phyloP scores from a whole-genome alignment of 2,329 filamentous ascomycete genomes.

The Hysterium pulicare region DNA sequence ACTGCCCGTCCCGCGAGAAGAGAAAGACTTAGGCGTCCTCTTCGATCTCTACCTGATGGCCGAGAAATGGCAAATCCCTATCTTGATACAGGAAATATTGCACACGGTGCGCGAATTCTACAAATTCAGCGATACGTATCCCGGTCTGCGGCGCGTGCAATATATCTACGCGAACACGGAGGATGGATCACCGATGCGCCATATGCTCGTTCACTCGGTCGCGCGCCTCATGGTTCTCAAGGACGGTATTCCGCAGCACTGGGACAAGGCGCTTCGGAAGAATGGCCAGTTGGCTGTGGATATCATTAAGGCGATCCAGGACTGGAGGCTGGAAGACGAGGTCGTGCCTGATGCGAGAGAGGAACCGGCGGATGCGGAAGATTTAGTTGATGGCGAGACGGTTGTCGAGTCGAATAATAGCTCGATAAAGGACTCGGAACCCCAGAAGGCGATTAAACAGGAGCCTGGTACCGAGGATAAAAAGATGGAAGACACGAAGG shows the following conservation, averaged over 20 bases:
- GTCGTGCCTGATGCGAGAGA: conserved; percentile 50
- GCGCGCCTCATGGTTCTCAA: conserved; percentile 50
- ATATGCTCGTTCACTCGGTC: conserved; percentile 48
- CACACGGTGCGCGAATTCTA: conserved; percentile 51
- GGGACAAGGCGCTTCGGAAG: conserved; percentile 53
- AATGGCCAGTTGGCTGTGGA: conserved; percentile 56
- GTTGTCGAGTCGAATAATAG: conserved; percentile 10
- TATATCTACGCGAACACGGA: conserved; percentile 51
- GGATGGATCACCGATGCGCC: conserved; percentile 46
- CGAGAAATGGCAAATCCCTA: conserved; percentile 51
- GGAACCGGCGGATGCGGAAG: conserved; percentile 39
- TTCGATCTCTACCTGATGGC: conserved; percentile 55
- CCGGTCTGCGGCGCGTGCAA: conserved; percentile 52
- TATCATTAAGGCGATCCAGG: conserved; percentile 52
- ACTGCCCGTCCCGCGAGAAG: conserved; percentile 47
- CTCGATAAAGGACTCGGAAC: conserved; percentile 28
- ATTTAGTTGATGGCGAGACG: conserved; percentile 32
- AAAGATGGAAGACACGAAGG: conserved; percentile 7
- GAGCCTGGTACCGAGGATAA: conserved; percentile 15
- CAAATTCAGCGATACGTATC: conserved; percentile 51
- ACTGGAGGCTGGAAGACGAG: conserved; percentile 50
- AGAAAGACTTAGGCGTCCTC: conserved; percentile 49
- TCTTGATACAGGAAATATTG: conserved; percentile 48
- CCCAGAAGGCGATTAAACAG: conserved; percentile 24
- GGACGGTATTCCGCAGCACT: conserved; percentile 51